These are phyloP conservation scores for Entoloma clypeatum DNA, from an alignment of 1,284 basidiomycete species.

Conservation along the genomic window DNA sequence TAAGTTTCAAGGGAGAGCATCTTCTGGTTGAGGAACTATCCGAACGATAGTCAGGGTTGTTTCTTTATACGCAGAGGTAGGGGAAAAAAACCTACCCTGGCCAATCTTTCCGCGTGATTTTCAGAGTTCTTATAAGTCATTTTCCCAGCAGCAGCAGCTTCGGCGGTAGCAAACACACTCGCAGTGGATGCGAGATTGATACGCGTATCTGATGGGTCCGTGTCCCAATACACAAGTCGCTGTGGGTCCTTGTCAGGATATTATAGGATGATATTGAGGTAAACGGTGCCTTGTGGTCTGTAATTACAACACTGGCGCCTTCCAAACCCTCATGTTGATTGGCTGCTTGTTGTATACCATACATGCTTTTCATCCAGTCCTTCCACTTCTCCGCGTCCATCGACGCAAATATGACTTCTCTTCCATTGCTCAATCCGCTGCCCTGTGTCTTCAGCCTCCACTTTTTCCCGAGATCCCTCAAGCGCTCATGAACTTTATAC, in stretches of 20 bases:
- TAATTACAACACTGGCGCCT: slow-evolving; percentile 63
- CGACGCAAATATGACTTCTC: slow-evolving; percentile 79
- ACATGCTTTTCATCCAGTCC: slow-evolving; percentile 87
- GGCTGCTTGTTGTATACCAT: slow-evolving; percentile 51
- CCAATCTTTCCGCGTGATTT: slow-evolving; percentile 62
- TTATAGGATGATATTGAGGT: slow-evolving; percentile 1
- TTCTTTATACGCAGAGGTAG: not conserved
- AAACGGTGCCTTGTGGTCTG: slow-evolving; percentile 68
- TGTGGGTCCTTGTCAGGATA: slow-evolving; percentile 30
- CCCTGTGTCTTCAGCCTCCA: slow-evolving; percentile 55
- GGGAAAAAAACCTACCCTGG: slow-evolving; percentile 46
- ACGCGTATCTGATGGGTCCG: slow-evolving; percentile 44
- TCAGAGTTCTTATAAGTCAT: slow-evolving; percentile 64
- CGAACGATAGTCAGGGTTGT: slow-evolving; percentile 4
- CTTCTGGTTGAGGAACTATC: slow-evolving; percentile 51
- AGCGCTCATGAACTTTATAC: slow-evolving; percentile 40
- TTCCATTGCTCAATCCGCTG: slow-evolving; percentile 32
- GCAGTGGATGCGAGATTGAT: slow-evolving; percentile 52
- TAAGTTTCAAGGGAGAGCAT: slow-evolving; percentile 43
- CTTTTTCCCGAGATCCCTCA: slow-evolving; percentile 55
- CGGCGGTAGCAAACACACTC: slow-evolving; percentile 68
- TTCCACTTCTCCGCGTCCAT: slow-evolving; percentile 81
- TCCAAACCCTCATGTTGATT: slow-evolving; percentile 29
- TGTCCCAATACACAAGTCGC: slow-evolving; percentile 68
- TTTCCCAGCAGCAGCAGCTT: slow-evolving; percentile 58